Conservation (phyloP, 2,329 filamentous ascomycete species). For the Fusarium praegraminearum region DNA sequence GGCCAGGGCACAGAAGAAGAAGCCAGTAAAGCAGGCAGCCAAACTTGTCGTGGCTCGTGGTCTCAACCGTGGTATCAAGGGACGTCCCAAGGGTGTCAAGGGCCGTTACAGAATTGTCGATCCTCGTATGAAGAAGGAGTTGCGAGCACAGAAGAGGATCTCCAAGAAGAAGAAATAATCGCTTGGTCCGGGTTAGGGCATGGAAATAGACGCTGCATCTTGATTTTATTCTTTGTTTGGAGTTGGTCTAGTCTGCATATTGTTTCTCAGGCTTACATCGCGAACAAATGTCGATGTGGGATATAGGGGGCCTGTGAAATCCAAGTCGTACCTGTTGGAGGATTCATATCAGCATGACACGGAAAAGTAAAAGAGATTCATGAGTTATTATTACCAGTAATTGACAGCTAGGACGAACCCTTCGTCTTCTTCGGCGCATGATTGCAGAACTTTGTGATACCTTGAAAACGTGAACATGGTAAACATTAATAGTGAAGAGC, state of each 20-base stretch:
- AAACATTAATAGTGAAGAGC: background rate
- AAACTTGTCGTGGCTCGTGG: conserved; percentile 92
- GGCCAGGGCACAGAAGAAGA: conserved; percentile 85
- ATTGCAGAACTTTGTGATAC: conserved; percentile 86
- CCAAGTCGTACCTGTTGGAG: conserved; percentile 79
- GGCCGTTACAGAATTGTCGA: conserved; percentile 98
- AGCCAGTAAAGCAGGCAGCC: conserved; percentile 82
- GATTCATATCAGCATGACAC: conserved; percentile 11
- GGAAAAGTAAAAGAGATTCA: background rate
- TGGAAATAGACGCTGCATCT: conserved; percentile 29
- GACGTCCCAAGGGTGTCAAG: conserved; percentile 90
- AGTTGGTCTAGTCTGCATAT: conserved; percentile 9
- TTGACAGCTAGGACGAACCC: conserved; percentile 83
- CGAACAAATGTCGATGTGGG: conserved; percentile 69
- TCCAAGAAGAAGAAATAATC: conserved; percentile 73
- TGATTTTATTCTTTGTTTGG: conserved; percentile 26
- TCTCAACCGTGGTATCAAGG: conserved; percentile 84
- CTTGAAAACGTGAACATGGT: conserved; percentile 51
- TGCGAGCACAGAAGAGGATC: conserved; percentile 84
- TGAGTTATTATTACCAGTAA: conserved; percentile 73
- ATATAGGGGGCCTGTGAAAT: conserved; percentile 77
- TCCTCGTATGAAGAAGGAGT: conserved; percentile 94
- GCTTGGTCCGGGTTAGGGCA: background rate
- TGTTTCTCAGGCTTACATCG: conserved; percentile 47
- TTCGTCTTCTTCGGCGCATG: conserved; percentile 73